Percentiles rank a stretch among this genome's conserved stretches.
Conservation (phyloP, 768 basidiomycete species). For the Tubosaeta sp. region DNA sequence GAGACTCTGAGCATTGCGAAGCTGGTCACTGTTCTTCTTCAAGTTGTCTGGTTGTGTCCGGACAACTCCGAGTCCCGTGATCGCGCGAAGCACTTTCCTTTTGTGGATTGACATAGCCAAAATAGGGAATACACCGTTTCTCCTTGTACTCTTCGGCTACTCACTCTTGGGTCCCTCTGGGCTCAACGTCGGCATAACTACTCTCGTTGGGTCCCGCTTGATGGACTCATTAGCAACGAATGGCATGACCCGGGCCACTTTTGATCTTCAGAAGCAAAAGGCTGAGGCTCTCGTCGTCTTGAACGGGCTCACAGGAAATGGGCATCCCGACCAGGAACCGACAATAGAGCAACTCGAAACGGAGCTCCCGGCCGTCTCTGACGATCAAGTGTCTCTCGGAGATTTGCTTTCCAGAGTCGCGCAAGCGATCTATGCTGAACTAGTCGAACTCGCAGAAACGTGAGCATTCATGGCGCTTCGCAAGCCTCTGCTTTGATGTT, state of each 20-base stretch:
- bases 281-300: constrained; percentile 26
- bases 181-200: constrained; percentile 3
- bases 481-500: constrained; percentile 1
- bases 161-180: neutral
- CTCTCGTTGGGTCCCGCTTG: neutral
- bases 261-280: constrained; percentile 29
- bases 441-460: constrained; percentile 85
- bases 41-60: constrained; percentile 4
- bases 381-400: constrained; percentile 70
- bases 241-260: constrained; percentile 12
- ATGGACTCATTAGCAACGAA: constrained; percentile 17
- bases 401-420: constrained; percentile 73
- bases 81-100: constrained; percentile 5
- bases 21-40: constrained; percentile 14
- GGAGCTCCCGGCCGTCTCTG: constrained; percentile 69
- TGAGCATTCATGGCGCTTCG: constrained; percentile 34
- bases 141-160: constrained; percentile 15
- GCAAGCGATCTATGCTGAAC: constrained; percentile 78
- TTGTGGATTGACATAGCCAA: constrained; percentile 1
- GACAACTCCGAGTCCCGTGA: constrained; percentile 20
- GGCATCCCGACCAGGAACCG: constrained; percentile 35
- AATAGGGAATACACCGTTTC: constrained; percentile 5
- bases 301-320: constrained; percentile 31
- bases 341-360: constrained; percentile 57
- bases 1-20: constrained; percentile 25